A percentile compares a stretch with the other conserved stretches of the same genome.
These are phyloP conservation scores for Ganoderma multipileum DNA, from an alignment of 1,284 basidiomycete genomes.

Conservation along the genomic window DNA sequence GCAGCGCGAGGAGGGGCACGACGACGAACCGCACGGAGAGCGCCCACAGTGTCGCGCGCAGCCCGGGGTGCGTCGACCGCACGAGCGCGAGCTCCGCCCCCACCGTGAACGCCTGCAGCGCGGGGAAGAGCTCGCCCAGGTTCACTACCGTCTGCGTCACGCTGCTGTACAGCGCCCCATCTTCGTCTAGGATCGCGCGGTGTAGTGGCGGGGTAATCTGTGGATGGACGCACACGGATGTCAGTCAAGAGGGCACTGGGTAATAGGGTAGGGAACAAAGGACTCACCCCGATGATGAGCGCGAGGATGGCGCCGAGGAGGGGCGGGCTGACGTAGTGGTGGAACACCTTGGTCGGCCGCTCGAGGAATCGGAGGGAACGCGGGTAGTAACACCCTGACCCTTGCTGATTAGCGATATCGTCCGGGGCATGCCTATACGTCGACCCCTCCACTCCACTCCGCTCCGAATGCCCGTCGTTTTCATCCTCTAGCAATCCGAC, in stretches of 20 bases:
- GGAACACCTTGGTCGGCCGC: conserved; percentile 33
- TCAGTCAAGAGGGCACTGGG: not conserved
- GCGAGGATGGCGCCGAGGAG: conserved; percentile 41
- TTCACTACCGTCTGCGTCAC: conserved; percentile 38
- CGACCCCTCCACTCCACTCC: not conserved
- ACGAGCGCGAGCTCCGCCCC: conserved; percentile 41
- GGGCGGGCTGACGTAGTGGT: conserved; percentile 35
- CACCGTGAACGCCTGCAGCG: conserved; percentile 41
- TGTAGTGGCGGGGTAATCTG: conserved; percentile 38
- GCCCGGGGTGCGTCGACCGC: conserved; percentile 32
- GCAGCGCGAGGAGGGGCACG: conserved; percentile 39
- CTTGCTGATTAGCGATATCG: conserved; percentile 31
- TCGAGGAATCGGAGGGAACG: conserved; percentile 25
- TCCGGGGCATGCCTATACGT: conserved; percentile 29
- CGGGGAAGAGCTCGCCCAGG: conserved; percentile 42
- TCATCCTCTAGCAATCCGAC: conserved; percentile 39
- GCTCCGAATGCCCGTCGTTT: conserved; percentile 21
- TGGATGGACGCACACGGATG: not conserved
- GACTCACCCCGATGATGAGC: conserved; percentile 37
- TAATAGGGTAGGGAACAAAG: not conserved
- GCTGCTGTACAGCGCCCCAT: conserved; percentile 37
- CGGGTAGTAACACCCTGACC: conserved; percentile 38
- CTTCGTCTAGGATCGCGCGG: conserved; percentile 32
- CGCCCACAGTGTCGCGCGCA: conserved; percentile 33
- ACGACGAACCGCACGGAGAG: conserved; percentile 39